Conservation (phyloP, 371 early-diverging fungal genomes). For the Mortierella sp. region DNA sequence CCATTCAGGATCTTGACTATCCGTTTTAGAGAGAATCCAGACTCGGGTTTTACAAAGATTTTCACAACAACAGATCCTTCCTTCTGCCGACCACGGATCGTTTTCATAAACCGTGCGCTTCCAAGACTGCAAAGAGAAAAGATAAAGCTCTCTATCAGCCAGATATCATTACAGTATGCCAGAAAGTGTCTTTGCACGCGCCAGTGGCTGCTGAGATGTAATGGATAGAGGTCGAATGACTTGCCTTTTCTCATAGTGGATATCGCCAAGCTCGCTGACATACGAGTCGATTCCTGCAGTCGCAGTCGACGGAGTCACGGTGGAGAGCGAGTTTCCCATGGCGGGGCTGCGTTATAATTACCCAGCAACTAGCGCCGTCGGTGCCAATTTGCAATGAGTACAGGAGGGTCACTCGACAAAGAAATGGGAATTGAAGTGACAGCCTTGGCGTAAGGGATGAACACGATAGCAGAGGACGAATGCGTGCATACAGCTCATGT, state of each 20-base stretch:
- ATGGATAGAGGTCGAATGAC: not conserved
- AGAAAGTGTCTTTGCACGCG: not conserved
- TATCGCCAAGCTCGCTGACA: conserved; percentile 77
- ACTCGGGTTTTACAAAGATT: conserved; percentile 90
- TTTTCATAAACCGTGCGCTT: conserved; percentile 93
- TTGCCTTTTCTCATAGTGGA: conserved; percentile 79
- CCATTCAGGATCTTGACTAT: conserved; percentile 71
- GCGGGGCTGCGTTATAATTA: not conserved
- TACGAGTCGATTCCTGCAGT: conserved; percentile 76
- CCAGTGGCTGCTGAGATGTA: not conserved
- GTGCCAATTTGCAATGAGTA: no score
- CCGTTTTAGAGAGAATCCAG: conserved; percentile 66
- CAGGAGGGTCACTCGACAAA: no score
- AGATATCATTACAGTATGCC: not conserved
- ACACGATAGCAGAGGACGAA: no score
- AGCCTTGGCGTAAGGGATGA: no score
- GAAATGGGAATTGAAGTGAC: no score
- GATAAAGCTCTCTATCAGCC: conserved; percentile 1
- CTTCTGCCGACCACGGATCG: conserved; percentile 81
- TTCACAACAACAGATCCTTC: conserved; percentile 89
- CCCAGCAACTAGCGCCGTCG: no score
- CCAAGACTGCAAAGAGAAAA: conserved; percentile 70
- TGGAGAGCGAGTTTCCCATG: conserved; percentile 79
- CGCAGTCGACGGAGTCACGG: conserved; percentile 65
- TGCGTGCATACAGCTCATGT: no score